Evolutionary conservation across 495 filamentous ascomycete species (phyloP).

Genomic region (Daldinia loculata): DNA sequence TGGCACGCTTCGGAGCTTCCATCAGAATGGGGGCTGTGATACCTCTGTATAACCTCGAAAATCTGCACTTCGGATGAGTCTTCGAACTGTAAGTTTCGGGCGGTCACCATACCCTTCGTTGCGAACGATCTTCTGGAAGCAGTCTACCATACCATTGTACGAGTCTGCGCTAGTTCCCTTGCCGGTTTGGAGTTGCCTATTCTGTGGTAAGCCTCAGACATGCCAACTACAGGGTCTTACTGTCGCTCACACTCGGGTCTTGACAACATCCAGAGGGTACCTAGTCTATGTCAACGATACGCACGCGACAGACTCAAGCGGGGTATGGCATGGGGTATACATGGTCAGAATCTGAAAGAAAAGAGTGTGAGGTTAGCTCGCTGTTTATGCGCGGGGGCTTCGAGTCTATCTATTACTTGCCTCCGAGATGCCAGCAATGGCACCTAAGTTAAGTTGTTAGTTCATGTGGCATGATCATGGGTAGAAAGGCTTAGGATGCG

Average conservation of each 20-base stretch:
- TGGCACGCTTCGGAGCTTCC: constrained; percentile 98
- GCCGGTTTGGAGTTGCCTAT: constrained; percentile 86
- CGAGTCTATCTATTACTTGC: constrained; percentile 57
- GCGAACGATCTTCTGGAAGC: constrained; percentile 93
- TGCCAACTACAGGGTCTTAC: constrained; percentile 12
- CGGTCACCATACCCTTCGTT: constrained; percentile 81
- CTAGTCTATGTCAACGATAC: constrained; percentile 70
- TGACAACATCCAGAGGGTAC: constrained; percentile 98
- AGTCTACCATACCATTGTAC: constrained; percentile 98
- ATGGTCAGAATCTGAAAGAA: constrained; percentile 24
- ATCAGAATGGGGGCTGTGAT: constrained; percentile 96
- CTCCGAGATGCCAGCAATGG: constrained; percentile 92
- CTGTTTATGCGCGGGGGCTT: constrained; percentile 17
- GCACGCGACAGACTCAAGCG: constrained; percentile 46
- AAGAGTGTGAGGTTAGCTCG: constrained; percentile 18
- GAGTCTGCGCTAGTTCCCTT: constrained; percentile 72
- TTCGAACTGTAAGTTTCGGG: not conserved
- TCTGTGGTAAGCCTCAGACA: constrained; percentile 41
- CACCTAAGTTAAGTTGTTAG: constrained; percentile 56
- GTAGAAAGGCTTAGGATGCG: constrained; percentile 5
- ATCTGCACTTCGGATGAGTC: constrained; percentile 56
- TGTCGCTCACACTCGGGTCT: constrained; percentile 86
- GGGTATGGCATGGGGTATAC: constrained; percentile 21
- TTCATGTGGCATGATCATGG: not conserved
- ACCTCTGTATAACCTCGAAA: constrained; percentile 91